Conservation (phyloP, 768 basidiomycete genomes). For the Phylloporus rhodoxanthus region DNA sequence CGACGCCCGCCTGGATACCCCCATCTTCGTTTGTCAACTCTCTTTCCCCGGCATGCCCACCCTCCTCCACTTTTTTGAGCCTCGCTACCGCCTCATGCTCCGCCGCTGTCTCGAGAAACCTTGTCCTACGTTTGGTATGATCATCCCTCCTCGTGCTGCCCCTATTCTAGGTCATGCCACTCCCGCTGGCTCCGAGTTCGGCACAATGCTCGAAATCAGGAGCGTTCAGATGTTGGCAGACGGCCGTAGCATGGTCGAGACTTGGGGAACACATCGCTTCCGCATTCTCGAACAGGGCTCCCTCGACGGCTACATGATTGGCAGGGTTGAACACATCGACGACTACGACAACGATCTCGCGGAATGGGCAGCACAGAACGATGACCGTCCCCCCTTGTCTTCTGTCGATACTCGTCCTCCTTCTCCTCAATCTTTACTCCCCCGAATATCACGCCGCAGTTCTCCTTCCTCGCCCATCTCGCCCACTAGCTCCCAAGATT, state of each 20-base stretch:
- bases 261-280: slow-evolving; percentile 69
- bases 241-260: slow-evolving; percentile 82
- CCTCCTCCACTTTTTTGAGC: slow-evolving; percentile 89
- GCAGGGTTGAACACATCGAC: slow-evolving; percentile 59
- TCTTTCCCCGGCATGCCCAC: slow-evolving; percentile 90
- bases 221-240: slow-evolving; percentile 84
- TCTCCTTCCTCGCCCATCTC: slow-evolving; percentile 7
- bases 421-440: slow-evolving; percentile 10
- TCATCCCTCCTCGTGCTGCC: slow-evolving; percentile 57
- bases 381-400: slow-evolving; percentile 8
- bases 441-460: slow-evolving; percentile 12
- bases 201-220: slow-evolving; percentile 89
- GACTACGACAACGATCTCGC: slow-evolving; percentile 33
- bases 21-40: slow-evolving; percentile 86
- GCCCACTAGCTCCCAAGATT: slow-evolving; percentile 1
- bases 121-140: slow-evolving; percentile 86
- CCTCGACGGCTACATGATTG: slow-evolving; percentile 88
- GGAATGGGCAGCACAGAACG: slow-evolving; percentile 21
- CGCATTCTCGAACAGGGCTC: slow-evolving; percentile 77
- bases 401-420: slow-evolving; percentile 5
- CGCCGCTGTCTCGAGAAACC: slow-evolving; percentile 83
- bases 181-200: slow-evolving; percentile 48
- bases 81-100: slow-evolving; percentile 93
- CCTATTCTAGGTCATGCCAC: slow-evolving; percentile 19
- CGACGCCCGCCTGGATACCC: slow-evolving; percentile 75